Base-by-base conservation (phyloP, 768 basidiomycete species). In the Trametes villosa region DNA sequence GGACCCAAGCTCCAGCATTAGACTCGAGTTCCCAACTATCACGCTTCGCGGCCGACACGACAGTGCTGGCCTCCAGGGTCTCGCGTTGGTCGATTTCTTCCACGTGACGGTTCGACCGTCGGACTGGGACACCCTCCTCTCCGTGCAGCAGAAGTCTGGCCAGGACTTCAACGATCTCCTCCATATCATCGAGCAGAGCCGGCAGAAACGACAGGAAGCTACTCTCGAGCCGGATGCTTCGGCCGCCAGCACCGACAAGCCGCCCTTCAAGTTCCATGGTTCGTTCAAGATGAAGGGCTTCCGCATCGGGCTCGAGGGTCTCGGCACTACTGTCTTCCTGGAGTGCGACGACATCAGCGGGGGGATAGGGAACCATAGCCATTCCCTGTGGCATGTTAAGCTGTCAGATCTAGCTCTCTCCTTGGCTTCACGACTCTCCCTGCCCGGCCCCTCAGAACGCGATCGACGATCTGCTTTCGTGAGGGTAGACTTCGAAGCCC, bases 101-200 rank as follows among this genome's bases (percentile, higher is more conserved):
- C 81, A 87, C 36, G 74, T 92, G 58, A 88, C 83, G 68, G 80
- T 95, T 59, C 93, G 91, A 67, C 90, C 91, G 5, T 84, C 85
- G 0, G 87, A 94, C 67, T 88, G 91, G 85, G 94, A 96, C 68
- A 91, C 89, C 5, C 72, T 94, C 4, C 80, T 95, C 2, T 84
- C 83, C 5, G 89, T 96, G 9, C 93, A 94, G 68, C 90, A 92
- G 64, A 94, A 94, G 68, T 94, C 94, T 59, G 93, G 91, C 7
- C 88, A 89, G 67, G 93, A 95, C 73, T 91, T 94, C 73, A 88
- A 89, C 63, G 93, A 95, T 60, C 77, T 94, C 27, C 73, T 94
- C 13, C 74, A 80, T 7, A 71, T 94, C 49, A 78, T 92, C 31
- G 82, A 84, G 62, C 81, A 90, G 68, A 88, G 83, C 12, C 83